These are phyloP conservation scores for Aspergillus sp. DNA, from an alignment of 2,329 filamentous ascomycete genomes.

Conservation along the genomic window DNA sequence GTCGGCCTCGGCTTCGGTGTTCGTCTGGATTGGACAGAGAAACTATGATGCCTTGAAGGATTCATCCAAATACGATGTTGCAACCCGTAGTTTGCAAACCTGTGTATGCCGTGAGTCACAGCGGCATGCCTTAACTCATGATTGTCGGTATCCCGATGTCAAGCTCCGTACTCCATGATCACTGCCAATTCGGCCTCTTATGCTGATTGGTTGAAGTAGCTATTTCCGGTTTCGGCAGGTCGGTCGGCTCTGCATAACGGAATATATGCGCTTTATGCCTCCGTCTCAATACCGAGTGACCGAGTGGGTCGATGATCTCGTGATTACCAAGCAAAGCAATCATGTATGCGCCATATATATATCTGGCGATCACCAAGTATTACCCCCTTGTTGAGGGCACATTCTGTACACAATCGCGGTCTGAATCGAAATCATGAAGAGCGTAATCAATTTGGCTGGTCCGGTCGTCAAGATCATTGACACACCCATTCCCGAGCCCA, in stretches of 20 bases:
- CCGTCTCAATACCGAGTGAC: background rate
- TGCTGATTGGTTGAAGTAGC: no score
- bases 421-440: background rate
- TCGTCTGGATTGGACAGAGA: no score
- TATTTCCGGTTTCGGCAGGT: no score
- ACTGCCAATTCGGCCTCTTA: no score
- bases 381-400: background rate
- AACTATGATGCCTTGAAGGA: no score
- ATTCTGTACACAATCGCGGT: background rate
- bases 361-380: background rate
- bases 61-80: no score
- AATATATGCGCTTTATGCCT: background rate
- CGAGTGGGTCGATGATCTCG: background rate
- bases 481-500: constrained; percentile 33
- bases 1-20: no score
- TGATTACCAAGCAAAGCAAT: background rate
- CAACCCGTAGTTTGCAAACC: no score
- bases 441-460: background rate
- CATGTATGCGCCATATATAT: background rate
- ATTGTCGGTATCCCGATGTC: no score
- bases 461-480: constrained; percentile 30
- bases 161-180: no score
- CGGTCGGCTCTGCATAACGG: background rate
- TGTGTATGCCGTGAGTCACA: no score
- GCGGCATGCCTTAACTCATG: no score